Conservation (phyloP, 129 eudicot species). For the Deinandra increscens region DNA sequence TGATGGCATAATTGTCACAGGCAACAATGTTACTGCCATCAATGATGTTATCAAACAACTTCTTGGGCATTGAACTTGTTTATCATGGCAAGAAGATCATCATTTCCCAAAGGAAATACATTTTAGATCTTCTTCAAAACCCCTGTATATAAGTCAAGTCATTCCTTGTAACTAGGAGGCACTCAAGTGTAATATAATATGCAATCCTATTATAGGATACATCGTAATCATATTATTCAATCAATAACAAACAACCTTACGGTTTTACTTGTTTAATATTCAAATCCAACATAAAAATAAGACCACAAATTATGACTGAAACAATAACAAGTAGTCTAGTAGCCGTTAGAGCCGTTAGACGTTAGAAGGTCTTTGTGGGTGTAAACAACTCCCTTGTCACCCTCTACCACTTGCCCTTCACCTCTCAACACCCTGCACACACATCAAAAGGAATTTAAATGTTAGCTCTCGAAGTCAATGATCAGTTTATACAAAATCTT, state of each 20-base stretch:
- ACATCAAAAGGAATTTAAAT: conserved; percentile 16
- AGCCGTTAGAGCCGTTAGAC: conserved; percentile 13
- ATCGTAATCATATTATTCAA: no score
- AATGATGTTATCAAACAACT: background rate
- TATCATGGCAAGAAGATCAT: background rate
- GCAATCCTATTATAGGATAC: no score
- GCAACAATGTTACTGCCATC: background rate
- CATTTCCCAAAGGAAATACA: background rate
- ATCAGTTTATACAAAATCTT: background rate
- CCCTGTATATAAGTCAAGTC: background rate
- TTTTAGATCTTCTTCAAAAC: background rate
- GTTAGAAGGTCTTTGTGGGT: conserved; percentile 62
- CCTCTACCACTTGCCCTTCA: conserved; percentile 74
- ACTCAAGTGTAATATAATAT: background rate
- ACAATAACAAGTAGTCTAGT: conserved; percentile 9
- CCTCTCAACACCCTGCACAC: conserved; percentile 71
- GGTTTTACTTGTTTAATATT: conserved; percentile 6
- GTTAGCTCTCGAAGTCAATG: background rate
- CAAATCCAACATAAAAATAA: conserved; percentile 18
- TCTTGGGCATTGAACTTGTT: background rate
- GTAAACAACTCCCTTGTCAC: conserved; percentile 73
- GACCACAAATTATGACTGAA: conserved; percentile 9
- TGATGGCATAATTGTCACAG: background rate
- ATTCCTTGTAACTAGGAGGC: background rate
- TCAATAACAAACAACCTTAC: no score